phyloP scores from a whole-genome alignment of 2,329 filamentous ascomycete genomes.

The Penicillium sp. region DNA sequence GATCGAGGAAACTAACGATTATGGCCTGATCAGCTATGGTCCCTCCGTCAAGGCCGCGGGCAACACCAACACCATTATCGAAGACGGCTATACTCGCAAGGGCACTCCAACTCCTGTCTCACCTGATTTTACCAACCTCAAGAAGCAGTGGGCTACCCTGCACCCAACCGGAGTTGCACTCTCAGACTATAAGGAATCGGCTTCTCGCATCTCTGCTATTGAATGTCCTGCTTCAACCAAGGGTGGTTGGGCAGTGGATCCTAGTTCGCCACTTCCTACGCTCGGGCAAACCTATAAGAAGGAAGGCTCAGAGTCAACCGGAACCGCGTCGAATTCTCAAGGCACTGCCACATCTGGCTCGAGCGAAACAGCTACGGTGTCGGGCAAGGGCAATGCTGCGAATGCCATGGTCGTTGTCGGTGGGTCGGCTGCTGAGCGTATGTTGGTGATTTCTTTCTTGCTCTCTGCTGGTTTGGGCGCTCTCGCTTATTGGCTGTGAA shows the following conservation, averaged over 20 bases:
- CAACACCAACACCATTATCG: constrained; percentile 58
- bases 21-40: constrained; percentile 80
- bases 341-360: constrained; percentile 8
- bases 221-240: constrained; percentile 72
- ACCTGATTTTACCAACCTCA: constrained; percentile 80
- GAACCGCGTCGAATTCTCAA: not conserved
- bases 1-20: constrained; percentile 83
- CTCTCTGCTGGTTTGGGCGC: constrained; percentile 26
- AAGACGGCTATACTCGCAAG: constrained; percentile 69
- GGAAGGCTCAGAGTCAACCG: not conserved
- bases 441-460: constrained; percentile 23
- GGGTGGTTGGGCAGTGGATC: constrained; percentile 73
- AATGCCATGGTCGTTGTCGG: constrained; percentile 14
- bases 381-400: constrained; percentile 16
- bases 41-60: constrained; percentile 58
- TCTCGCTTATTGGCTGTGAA: constrained; percentile 30
- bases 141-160: constrained; percentile 74
- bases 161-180: constrained; percentile 70
- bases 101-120: constrained; percentile 74
- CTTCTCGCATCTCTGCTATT: constrained; percentile 64
- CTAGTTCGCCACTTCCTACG: constrained; percentile 70
- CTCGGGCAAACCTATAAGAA: constrained; percentile 58
- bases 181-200: constrained; percentile 68
- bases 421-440: constrained; percentile 17
- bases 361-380: constrained; percentile 3